Evolutionary conservation across 1,284 basidiomycete genomes (phyloP), one percentile per base, ranked within the genome.

Genomic region (Bondarzewia mesenterica): DNA sequence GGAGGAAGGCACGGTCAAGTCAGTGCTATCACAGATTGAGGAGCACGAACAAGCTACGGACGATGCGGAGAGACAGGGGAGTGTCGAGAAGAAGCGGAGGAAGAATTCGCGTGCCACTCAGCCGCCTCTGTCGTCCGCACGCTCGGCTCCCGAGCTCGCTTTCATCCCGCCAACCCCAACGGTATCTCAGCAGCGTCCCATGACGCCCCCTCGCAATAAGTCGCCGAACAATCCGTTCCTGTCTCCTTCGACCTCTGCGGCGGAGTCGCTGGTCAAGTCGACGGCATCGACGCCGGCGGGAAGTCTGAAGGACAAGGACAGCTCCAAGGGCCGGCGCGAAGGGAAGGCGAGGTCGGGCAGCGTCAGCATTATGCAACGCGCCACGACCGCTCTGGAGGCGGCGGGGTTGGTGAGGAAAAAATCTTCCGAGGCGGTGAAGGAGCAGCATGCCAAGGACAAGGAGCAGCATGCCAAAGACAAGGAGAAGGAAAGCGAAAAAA

Each of bases 331-430:
- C 14, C 72, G 72, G 7, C 40, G 54, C 20, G 53, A 55, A 36
- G 47, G 48, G 47, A 93, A 92, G 60, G 68, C 64, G 25, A 74
- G 91, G 6, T 81, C 88, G 1, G 86, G 88, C 5, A 93, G 91
- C 49, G 86, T 95, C 48, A 93, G 85, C 60, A 94, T 96, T 64
- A 87, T 96, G 72, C 93, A 95, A 57, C 80, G 93, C 5, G 93
- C 91, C 0, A 93, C 91, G 0, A 93, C 90, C 0, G 91, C 92
- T 3, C 72, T 88, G 18, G 87, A 89, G 57, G 86, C 85, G 5
- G 84, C 85, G 5, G 85, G 85, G 1, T 67, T 92, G 7, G 85
- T 89, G 40, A 69, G 82, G 51, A 92, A 92, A 67, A 90, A 85
- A 66, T 87, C 83, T 2, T 66, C 75, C 0, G 89, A 91, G 59